These are phyloP conservation scores for Ruellia speciosa DNA, from an alignment of 305 asterid genomes.

Conservation along the genomic window DNA sequence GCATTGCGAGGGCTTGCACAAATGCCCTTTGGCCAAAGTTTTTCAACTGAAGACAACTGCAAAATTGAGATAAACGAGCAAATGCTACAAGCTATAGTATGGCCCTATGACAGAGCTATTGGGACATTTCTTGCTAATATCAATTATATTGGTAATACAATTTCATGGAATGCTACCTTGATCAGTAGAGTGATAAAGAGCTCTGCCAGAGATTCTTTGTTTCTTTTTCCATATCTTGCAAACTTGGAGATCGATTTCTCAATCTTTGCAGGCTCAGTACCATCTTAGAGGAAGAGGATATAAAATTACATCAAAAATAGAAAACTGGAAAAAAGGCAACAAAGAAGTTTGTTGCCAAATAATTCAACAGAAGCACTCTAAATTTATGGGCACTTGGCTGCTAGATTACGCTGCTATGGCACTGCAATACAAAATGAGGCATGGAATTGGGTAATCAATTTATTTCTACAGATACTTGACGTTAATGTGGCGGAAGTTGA, in stretches of 20 bases:
- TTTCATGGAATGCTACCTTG: conserved; percentile 41
- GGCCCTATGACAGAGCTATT: background rate
- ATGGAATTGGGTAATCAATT: too few relatives aligned
- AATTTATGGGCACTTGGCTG: background rate
- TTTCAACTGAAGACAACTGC: conserved; percentile 83
- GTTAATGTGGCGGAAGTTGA: too few relatives aligned
- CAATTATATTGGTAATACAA: conserved; percentile 1
- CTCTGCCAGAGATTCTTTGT: conserved; percentile 72
- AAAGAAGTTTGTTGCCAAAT: conserved; percentile 4
- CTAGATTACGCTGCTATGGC: background rate
- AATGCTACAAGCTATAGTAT: conserved; percentile 1
- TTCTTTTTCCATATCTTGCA: conserved; percentile 56
- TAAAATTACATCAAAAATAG: conserved; percentile 15
- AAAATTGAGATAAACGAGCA: conserved; percentile 14
- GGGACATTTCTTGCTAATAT: background rate
- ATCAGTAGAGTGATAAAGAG: conserved; percentile 67
- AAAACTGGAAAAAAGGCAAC: conserved; percentile 5
- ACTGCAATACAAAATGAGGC: too few relatives aligned
- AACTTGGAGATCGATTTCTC: conserved; percentile 43
- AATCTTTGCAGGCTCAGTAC: conserved; percentile 61
- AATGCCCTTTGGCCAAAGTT: conserved; percentile 82
- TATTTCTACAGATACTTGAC: too few relatives aligned
- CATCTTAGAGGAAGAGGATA: conserved; percentile 42
- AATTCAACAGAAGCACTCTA: conserved; percentile 10
- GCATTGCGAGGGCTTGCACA: conserved; percentile 69